A percentile compares a stretch with the other conserved stretches of the same genome.
phyloP scores from a whole-genome alignment of 163 green algal species.

The Trebouxia gelatinosa region DNA sequence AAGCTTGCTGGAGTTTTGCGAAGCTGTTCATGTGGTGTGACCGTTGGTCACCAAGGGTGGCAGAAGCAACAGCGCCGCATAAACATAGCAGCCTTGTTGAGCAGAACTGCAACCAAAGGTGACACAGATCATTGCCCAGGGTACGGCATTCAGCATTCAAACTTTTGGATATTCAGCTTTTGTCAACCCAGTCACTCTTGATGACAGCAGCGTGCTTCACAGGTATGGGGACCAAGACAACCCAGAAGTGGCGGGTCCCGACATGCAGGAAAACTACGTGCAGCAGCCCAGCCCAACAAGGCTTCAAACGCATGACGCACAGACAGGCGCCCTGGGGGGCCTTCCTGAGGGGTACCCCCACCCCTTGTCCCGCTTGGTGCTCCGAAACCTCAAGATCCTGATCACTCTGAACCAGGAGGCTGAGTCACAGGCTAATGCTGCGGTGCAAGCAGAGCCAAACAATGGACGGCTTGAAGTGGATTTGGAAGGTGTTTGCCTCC shows the following conservation, averaged over 20 bases:
- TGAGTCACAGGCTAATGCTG: not conserved
- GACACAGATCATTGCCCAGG: not conserved
- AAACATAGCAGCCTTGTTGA: not conserved
- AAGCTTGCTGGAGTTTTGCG: too few species aligned
- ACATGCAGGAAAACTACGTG: conserved; percentile 17
- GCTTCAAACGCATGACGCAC: too few species aligned
- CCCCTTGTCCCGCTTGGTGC: not conserved
- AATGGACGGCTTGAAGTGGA: conserved; percentile 36
- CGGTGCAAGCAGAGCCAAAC: conserved; percentile 13
- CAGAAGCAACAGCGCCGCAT: not conserved
- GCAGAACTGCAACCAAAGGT: not conserved
- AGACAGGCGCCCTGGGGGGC: conserved; percentile 4
- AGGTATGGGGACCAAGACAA: conserved; percentile 10
- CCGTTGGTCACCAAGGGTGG: too few species aligned
- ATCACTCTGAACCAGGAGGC: conserved; percentile 18
- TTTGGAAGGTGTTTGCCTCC: conserved; percentile 35
- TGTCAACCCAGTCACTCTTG: not conserved
- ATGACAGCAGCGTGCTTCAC: not conserved
- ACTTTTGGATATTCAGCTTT: not conserved
- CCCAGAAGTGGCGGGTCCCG: not conserved
- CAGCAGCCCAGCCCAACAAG: not conserved
- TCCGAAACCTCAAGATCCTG: conserved; percentile 8
- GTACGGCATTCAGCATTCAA: not conserved
- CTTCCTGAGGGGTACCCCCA: not conserved
- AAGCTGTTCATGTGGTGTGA: too few species aligned